A percentile compares a stretch with the other conserved stretches of the same genome.
These are phyloP conservation scores for Tricholoma hemisulphureum DNA, from an alignment of 768 basidiomycete genomes.

Conservation along the genomic window DNA sequence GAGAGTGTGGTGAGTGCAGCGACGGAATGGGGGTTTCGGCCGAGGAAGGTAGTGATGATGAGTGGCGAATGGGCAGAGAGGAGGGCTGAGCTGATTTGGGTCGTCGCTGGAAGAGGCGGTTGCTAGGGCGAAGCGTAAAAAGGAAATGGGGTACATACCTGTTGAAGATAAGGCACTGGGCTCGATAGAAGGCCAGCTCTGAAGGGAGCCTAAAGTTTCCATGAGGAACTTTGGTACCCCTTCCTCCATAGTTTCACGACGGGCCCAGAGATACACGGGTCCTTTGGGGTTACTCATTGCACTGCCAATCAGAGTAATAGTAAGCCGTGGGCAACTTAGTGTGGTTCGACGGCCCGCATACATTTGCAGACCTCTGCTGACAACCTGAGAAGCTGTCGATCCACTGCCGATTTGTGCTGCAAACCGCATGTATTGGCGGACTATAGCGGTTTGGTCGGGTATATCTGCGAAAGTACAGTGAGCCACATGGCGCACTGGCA, in stretches of 20 bases:
- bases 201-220: conserved; percentile 30
- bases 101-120: conserved; percentile 30
- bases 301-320: conserved; percentile 33
- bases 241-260: conserved; percentile 70
- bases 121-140: no score
- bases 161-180: conserved; percentile 44
- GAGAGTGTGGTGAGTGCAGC: conserved; percentile 47
- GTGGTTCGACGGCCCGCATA: no score
- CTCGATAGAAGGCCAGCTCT: conserved; percentile 51
- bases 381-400: conserved; percentile 46
- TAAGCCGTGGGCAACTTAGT: no score
- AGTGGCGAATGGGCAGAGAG: conserved; percentile 51
- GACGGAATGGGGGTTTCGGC: conserved; percentile 51
- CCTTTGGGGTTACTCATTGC: conserved; percentile 71
- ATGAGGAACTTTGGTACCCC: conserved; percentile 44
- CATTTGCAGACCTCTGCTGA: conserved; percentile 66
- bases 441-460: conserved; percentile 68
- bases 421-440: conserved; percentile 74
- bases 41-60: conserved; percentile 63
- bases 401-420: conserved; percentile 58
- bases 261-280: conserved; percentile 72
- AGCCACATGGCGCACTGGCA: neutral
- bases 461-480: conserved; percentile 41
- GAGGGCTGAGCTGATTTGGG: conserved; percentile 48
- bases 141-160: conserved; percentile 51